These are phyloP conservation scores for Aphanoascus verrucosus DNA, from an alignment of 2,329 filamentous ascomycete genomes.

Conservation along the genomic window DNA sequence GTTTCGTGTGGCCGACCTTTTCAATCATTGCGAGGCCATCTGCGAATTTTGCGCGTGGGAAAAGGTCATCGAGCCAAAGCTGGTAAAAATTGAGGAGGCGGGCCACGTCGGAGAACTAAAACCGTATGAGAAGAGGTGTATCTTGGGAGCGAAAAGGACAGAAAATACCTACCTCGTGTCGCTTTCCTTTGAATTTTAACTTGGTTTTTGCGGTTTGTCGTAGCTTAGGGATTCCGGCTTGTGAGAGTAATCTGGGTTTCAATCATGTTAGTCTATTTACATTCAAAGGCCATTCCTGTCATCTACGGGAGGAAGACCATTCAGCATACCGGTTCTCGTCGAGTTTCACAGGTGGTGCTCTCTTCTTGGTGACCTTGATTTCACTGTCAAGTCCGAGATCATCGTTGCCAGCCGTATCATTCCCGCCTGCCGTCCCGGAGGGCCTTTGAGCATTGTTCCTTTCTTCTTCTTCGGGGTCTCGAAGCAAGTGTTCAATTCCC, in stretches of 20 bases:
- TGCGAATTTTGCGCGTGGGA: conserved; percentile 84
- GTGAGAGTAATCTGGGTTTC: conserved; percentile 60
- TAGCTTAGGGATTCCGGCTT: conserved; percentile 72
- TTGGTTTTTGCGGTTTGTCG: conserved; percentile 57
- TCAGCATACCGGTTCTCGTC: conserved; percentile 59
- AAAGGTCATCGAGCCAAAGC: conserved; percentile 91
- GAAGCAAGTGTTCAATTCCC: conserved; percentile 42
- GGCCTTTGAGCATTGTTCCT: conserved; percentile 14
- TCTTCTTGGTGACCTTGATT: conserved; percentile 67
- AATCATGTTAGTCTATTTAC: background rate
- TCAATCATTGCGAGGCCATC: conserved; percentile 86
- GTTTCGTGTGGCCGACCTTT: conserved; percentile 78
- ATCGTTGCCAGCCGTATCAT: conserved; percentile 38
- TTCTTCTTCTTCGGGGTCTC: conserved; percentile 23
- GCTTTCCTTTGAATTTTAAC: conserved; percentile 80
- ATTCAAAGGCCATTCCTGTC: background rate
- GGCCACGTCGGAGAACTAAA: conserved; percentile 69
- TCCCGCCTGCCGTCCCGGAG: conserved; percentile 15
- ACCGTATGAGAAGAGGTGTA: background rate
- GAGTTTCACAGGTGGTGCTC: conserved; percentile 69
- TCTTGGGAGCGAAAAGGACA: background rate
- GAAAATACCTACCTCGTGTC: conserved; percentile 58
- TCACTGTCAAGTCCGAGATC: conserved; percentile 75
- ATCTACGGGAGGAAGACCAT: background rate
- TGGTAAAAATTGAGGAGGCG: conserved; percentile 84